Conservation (phyloP, 192 early-diverging fungal species). For the Backusella tuberculispora region DNA sequence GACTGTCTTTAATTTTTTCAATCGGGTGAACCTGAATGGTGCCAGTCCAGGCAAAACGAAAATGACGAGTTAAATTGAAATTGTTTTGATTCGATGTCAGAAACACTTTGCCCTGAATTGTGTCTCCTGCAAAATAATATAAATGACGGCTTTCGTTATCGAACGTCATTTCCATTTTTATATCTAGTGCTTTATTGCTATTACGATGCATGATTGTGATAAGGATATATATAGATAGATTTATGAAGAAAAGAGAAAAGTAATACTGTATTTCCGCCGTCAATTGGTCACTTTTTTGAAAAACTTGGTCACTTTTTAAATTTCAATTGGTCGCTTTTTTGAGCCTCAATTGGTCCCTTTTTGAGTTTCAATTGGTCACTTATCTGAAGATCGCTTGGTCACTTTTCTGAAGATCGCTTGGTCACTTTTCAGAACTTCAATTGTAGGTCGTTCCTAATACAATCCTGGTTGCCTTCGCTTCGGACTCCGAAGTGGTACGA, state of each 20-base stretch:
- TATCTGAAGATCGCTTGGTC: too few species aligned
- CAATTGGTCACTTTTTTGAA: too few species aligned
- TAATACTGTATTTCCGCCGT: not conserved
- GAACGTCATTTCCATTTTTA: constrained; percentile 13
- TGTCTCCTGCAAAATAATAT: constrained; percentile 12
- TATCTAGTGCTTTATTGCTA: not conserved
- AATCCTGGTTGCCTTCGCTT: too few species aligned
- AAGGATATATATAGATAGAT: not conserved
- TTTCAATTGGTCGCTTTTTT: too few species aligned
- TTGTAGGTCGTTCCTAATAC: too few species aligned
- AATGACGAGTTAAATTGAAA: not conserved
- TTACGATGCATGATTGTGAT: not conserved
- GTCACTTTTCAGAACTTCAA: too few species aligned
- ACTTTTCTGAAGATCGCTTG: too few species aligned
- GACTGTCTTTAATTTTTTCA: not conserved
- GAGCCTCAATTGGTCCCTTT: too few species aligned
- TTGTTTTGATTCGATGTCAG: not conserved
- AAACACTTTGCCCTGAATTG: constrained; percentile 9
- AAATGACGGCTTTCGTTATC: not conserved
- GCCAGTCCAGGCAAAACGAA: constrained; percentile 15
- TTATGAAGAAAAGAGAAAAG: not conserved
- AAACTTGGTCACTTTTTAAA: too few species aligned
- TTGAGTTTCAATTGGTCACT: too few species aligned
- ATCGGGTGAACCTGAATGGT: constrained; percentile 3
- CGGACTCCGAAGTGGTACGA: too few species aligned